A percentile compares a stretch with the other conserved stretches of the same genome.
These are phyloP conservation scores for Zasmidium angulare DNA, from an alignment of 2,329 filamentous ascomycete genomes.

Conservation along the genomic window DNA sequence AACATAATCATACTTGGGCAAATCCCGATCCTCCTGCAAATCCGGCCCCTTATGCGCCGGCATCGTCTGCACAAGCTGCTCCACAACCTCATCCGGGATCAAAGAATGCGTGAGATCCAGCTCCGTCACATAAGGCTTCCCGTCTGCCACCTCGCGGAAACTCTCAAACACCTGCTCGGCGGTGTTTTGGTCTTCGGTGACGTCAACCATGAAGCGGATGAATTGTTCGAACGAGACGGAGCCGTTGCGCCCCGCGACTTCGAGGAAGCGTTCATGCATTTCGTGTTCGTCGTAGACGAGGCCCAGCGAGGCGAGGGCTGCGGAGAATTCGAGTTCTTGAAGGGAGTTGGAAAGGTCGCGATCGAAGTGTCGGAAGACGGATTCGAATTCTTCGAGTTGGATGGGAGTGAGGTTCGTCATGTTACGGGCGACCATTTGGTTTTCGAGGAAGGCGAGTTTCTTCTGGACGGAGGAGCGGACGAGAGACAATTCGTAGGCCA, in stretches of 20 bases:
- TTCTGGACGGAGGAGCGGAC: constrained; percentile 92
- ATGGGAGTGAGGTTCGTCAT: constrained; percentile 99
- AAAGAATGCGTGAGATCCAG: constrained; percentile 92
- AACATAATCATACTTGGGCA: constrained; percentile 93
- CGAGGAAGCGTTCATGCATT: constrained; percentile 93
- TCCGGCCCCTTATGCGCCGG: constrained; percentile 82
- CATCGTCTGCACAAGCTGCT: constrained; percentile 85
- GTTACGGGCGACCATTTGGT: constrained; percentile 95
- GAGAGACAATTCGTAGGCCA: constrained; percentile 87
- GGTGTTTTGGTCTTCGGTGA: constrained; percentile 97
- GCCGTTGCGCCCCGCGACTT: constrained; percentile 71
- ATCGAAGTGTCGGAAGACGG: constrained; percentile 96
- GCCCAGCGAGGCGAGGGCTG: constrained; percentile 89
- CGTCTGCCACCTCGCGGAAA: constrained; percentile 95
- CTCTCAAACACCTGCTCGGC: constrained; percentile 98
- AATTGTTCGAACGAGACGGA: constrained; percentile 94
- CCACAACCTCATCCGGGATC: constrained; percentile 95
- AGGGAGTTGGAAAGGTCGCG: constrained; percentile 87
- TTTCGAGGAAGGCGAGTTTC: constrained; percentile 94
- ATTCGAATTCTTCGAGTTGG: constrained; percentile 97
- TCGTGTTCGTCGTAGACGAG: constrained; percentile 96
- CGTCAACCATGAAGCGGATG: constrained; percentile 98
- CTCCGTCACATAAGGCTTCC: constrained; percentile 98
- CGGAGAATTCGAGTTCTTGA: constrained; percentile 92
- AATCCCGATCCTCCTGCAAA: constrained; percentile 76